Evolutionary conservation across 2,329 filamentous ascomycete species (phyloP), one percentile per base, ranked within the genome.

Genomic region (Colletotrichum incanum): DNA sequence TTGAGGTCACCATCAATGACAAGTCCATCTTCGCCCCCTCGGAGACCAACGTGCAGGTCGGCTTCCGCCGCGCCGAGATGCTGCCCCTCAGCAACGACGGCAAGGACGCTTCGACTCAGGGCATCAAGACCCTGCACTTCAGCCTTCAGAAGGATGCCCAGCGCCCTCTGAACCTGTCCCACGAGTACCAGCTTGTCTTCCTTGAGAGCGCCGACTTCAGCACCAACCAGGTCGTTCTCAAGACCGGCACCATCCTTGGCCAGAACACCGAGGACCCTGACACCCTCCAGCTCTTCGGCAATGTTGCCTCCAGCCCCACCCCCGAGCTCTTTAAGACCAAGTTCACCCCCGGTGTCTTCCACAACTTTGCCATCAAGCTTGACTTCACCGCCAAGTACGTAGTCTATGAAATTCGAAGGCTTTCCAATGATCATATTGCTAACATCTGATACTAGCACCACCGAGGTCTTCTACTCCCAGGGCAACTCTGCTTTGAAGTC

Each of bases 51-150:
- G 78, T 84, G 60, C 90, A 92, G 79, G 80, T 80, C 2, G 90
- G 90, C 26, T 92, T 92, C 82, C 86, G 90, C 50, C 88, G 90
- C 73, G 88, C 87, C 1, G 89, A 90, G 72, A 83, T 91, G 64
- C 84, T 89, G 66, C 83, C 86, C 14, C 79, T 83, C 75, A 81
- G 85, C 82, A 86, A 87, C 82, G 82, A 79, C 23, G 83, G 87
- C 65, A 84, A 85, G 54, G 89, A 90, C 64, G 74, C 81, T n/a
- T 87, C 86, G 28, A 88, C 85, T 47, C 78, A 79, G 34, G 89
- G 89, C 37, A 80, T 90, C 70, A 91, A 90, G 81, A 91, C 89
- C 1, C 84, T 92, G 62, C 90, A 92, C 80, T 91, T 89, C 79
- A 89, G 86, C 75, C 77, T 92, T 41, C 84, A 84, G 78, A 87